phyloP scores from a whole-genome alignment of 176 grass and related monocot genomes.

The Ananas comosus region DNA sequence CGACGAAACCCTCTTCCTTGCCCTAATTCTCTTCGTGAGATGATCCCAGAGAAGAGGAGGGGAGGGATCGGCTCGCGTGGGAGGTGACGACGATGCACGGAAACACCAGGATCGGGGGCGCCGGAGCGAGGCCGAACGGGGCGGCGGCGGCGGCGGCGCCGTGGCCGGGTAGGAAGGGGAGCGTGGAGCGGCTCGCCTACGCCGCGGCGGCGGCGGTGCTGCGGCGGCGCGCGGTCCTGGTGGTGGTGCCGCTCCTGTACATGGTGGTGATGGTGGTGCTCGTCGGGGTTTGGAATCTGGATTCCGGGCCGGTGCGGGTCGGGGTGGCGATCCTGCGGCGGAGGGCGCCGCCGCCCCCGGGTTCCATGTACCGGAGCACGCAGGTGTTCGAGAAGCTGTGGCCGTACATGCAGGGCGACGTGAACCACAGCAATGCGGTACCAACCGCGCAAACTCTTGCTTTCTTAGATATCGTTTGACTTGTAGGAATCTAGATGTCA shows the following conservation, averaged over 20 bases:
- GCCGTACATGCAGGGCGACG: conserved; percentile 49
- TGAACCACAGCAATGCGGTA: conserved; percentile 10
- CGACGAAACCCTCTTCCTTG: background rate
- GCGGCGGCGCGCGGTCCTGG: conserved; percentile 32
- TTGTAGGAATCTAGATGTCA: background rate
- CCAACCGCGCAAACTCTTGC: background rate
- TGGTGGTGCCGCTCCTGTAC: conserved; percentile 55
- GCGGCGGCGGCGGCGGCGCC: background rate
- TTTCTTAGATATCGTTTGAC: background rate
- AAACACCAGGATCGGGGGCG: conserved; percentile 7
- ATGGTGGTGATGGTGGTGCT: conserved; percentile 33
- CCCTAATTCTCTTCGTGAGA: conserved; percentile 1
- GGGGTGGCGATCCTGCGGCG: conserved; percentile 22
- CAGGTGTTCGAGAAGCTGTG: conserved; percentile 68
- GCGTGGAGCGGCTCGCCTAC: conserved; percentile 2
- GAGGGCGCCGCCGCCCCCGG: conserved; percentile 28
- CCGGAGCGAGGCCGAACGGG: conserved; percentile 22
- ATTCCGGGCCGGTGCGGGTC: conserved; percentile 16
- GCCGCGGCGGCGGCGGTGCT: background rate
- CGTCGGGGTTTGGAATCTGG: conserved; percentile 19
- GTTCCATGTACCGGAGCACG: conserved; percentile 71
- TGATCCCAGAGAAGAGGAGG: conserved; percentile 16
- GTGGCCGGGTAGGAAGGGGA: conserved; percentile 4
- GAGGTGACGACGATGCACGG: conserved; percentile 16
- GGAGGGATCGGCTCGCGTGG: conserved; percentile 10